Percentiles rank a stretch among this genome's conserved stretches.
These are phyloP conservation scores for Pholiota adiposa DNA, from an alignment of 1,284 basidiomycete species.

Conservation along the genomic window DNA sequence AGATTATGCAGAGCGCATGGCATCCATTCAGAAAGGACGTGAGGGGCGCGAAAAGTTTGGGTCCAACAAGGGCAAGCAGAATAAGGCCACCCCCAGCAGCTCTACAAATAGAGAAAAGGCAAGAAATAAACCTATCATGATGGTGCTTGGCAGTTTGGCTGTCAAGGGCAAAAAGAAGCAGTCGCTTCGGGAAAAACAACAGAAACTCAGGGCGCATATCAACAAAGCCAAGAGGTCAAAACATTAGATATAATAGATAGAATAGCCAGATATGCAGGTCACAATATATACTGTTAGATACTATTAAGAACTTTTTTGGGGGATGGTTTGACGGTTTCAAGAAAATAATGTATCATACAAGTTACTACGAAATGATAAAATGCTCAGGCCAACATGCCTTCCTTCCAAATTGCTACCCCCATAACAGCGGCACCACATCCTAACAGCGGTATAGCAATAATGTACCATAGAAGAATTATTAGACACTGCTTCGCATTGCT, in stretches of 20 bases:
- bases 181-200: slow-evolving; percentile 85
- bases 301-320: background rate
- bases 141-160: slow-evolving; percentile 78
- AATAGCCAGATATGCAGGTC: background rate
- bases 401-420: slow-evolving; percentile 47
- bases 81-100: slow-evolving; percentile 77
- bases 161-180: slow-evolving; percentile 89
- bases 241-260: slow-evolving; percentile 28
- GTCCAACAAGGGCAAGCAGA: slow-evolving; percentile 87
- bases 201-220: slow-evolving; percentile 74
- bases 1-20: slow-evolving; percentile 94
- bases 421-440: slow-evolving; percentile 50
- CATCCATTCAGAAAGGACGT: slow-evolving; percentile 88
- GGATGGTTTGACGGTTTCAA: no score
- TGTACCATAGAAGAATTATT: slow-evolving; percentile 39
- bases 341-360: no score
- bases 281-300: no score
- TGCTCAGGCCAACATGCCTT: slow-evolving; percentile 25
- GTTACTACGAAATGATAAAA: no score
- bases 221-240: slow-evolving; percentile 66
- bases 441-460: slow-evolving; percentile 34
- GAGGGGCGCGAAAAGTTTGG: slow-evolving; percentile 97
- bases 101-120: slow-evolving; percentile 91
- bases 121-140: slow-evolving; percentile 93
- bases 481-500: slow-evolving; percentile 25